Evolutionary conservation across 306 rosid genomes (phyloP), one percentile per base, ranked within the genome.

Genomic region (Lathyrus aphaca): DNA sequence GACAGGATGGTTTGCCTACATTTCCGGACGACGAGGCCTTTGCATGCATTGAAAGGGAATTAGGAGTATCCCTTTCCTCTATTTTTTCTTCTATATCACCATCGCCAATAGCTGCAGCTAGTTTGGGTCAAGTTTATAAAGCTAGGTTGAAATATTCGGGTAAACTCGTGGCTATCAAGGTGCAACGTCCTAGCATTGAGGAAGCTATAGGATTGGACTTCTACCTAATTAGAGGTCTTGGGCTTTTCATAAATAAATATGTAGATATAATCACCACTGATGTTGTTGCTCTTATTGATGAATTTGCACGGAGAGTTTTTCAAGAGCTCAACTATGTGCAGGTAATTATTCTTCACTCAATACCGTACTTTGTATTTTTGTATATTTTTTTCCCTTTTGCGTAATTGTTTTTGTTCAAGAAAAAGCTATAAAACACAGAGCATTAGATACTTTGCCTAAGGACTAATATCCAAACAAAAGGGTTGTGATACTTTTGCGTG

Each of bases 281-380:
- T 68, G 96, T 89, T 61, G 88, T 91, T 76, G 91, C 90, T 29
- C 94, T 89, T 71, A 81, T 91, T 59, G 97, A 91, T 64, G 97
- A 91, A 87, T 91, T 91, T 72, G 97, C 91, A 4, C 74, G 90
- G 42, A 79, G 97, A 84, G 97, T 91, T 64, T 91, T 87, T 80
- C 97, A 91, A 77, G 97, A 91, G 77, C 97, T 91, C 63, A 91
- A 91, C 82, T 91, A 87, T 76, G 97, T 91, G 62, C 97, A 91
- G 96, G 96, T 53, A 46, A 15, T 86, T 50, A 71, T 81, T 69
- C 75, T 74, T 55, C 57, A 50, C 30, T 59, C 72, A 7, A 14
- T 48, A 37, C 18, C 54, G 44, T 42, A 53, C 27, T 55, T 23
- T 9, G 43, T 73, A 5, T 3, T 68, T 60, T 54, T 55, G 4